Percentiles rank a stretch among this genome's conserved stretches.
Evolutionary conservation across 306 rosid genomes (phyloP).

Genomic region (Ceratonia siliqua): DNA sequence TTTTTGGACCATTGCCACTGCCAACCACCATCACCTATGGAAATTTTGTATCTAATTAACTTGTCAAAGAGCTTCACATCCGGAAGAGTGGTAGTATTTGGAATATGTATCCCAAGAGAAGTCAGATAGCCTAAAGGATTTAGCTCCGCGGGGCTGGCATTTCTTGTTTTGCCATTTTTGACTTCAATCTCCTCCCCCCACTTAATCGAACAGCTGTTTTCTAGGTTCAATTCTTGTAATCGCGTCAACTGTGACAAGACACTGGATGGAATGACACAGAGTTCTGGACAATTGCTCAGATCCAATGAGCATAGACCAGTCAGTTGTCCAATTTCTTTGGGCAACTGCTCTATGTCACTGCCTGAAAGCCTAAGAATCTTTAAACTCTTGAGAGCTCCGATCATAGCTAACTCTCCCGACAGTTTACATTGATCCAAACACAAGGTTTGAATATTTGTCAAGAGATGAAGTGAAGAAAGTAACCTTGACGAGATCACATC

Average conservation of each 20-base stretch:
- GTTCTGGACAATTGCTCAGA: neutral
- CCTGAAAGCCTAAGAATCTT: neutral
- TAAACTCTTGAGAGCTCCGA: neutral
- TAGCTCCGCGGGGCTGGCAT: neutral
- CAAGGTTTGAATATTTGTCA: neutral
- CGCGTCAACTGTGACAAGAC: neutral
- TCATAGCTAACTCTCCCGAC: neutral
- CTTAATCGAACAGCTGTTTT: too few relatives aligned
- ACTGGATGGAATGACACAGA: neutral
- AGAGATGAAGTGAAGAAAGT: neutral
- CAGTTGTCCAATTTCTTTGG: neutral
- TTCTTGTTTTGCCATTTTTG: neutral
- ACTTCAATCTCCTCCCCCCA: neutral
- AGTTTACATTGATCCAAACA: neutral
- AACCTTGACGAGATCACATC: accelerated
- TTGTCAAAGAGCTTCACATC: neutral
- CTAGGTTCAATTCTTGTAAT: neutral
- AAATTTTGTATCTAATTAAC: neutral
- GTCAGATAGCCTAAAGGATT: neutral
- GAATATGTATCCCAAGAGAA: neutral
- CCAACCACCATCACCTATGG: neutral
- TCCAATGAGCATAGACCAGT: neutral
- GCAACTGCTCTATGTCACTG: neutral
- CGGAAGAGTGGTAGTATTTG: neutral
- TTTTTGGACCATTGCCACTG: neutral